These are phyloP conservation scores for Arthrinium puccinioides DNA, from an alignment of 2,329 filamentous ascomycete genomes.

Conservation along the genomic window DNA sequence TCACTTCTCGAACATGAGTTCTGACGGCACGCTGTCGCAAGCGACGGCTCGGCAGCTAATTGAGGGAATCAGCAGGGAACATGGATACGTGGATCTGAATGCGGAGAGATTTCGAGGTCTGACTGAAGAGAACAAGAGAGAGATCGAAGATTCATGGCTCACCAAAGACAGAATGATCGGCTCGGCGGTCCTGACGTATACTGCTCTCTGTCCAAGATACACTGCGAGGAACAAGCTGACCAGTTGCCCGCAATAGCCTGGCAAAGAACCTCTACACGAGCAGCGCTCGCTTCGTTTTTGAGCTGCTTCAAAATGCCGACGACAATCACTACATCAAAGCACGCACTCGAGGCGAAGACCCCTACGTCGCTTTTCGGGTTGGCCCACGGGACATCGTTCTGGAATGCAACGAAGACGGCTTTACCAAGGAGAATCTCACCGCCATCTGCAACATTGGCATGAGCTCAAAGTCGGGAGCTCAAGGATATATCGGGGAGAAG, in stretches of 20 bases:
- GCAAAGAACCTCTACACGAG: constrained; percentile 34
- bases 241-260: constrained; percentile 21
- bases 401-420: constrained; percentile 44
- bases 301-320: constrained; percentile 48
- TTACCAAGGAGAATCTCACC: constrained; percentile 29
- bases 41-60: too few relatives aligned
- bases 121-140: constrained; percentile 3
- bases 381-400: constrained; percentile 29
- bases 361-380: constrained; percentile 28
- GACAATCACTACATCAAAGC: constrained; percentile 34
- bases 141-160: constrained; percentile 10
- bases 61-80: constrained; percentile 9
- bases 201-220: too few relatives aligned
- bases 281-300: constrained; percentile 40
- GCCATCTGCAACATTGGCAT: constrained; percentile 38
- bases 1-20: too few relatives aligned
- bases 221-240: too few relatives aligned
- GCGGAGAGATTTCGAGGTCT: constrained; percentile 8
- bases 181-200: constrained; percentile 14
- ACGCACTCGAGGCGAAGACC: constrained; percentile 9
- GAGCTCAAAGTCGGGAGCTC: constrained; percentile 34
- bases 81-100: constrained; percentile 15
- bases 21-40: too few relatives aligned
- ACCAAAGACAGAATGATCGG: constrained; percentile 13
- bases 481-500: constrained; percentile 41